Percentiles rank a stretch among this genome's conserved stretches.
phyloP scores from a whole-genome alignment of 495 filamentous ascomycete species.

The Penicillium arizonense region DNA sequence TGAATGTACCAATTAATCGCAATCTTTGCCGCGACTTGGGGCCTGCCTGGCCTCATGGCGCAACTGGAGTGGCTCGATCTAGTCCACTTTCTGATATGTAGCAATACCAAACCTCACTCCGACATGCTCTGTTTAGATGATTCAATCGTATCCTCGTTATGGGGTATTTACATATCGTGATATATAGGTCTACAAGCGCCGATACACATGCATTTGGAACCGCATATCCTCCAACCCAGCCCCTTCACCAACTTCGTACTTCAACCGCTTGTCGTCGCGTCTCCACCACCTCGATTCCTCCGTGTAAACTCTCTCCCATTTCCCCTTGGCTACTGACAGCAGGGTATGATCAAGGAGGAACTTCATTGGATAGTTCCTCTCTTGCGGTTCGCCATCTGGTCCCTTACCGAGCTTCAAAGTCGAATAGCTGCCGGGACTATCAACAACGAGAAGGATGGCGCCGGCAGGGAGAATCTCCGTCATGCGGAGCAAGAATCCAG shows the following conservation, averaged over 20 bases:
- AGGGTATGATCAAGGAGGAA: conserved; percentile 87
- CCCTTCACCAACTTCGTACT: conserved; percentile 70
- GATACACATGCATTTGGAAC: conserved; percentile 85
- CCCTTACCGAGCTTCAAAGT: conserved; percentile 62
- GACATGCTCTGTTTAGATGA: conserved; percentile 14
- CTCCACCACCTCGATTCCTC: conserved; percentile 83
- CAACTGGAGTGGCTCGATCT: conserved; percentile 29
- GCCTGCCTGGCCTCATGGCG: conserved; percentile 23
- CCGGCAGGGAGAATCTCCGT: conserved; percentile 53
- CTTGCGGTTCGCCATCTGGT: conserved; percentile 29
- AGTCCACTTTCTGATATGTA: conserved; percentile 34
- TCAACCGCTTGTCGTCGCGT: conserved; percentile 59
- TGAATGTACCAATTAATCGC: conserved; percentile 34
- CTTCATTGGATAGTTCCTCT: conserved; percentile 86
- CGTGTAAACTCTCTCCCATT: conserved; percentile 70
- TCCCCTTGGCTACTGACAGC: conserved; percentile 47
- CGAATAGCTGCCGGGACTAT: conserved; percentile 91
- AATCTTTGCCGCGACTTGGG: conserved; percentile 13
- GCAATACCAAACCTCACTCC: conserved; percentile 44
- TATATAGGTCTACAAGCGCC: conserved; percentile 25
- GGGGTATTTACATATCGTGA: conserved; percentile 6
- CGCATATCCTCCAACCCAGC: conserved; percentile 83
- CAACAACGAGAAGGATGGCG: conserved; percentile 77
- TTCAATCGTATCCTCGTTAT: conserved; percentile 6
- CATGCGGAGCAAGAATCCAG: conserved; percentile 66